phyloP scores from a whole-genome alignment of 2,329 filamentous ascomycete genomes.

The Alternaria novae-zelandiae region DNA sequence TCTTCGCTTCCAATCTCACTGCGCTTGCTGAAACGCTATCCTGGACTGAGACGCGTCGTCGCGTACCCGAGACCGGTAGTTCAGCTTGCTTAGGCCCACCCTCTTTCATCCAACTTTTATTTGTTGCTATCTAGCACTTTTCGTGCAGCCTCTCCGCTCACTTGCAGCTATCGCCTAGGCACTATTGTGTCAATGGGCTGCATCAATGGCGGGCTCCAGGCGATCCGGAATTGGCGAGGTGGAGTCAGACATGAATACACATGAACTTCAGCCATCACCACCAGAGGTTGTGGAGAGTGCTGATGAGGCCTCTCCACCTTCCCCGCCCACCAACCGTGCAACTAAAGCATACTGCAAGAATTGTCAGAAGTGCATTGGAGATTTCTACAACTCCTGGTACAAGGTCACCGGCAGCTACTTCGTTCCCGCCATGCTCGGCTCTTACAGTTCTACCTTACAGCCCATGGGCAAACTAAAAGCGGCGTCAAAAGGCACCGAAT shows the following conservation, averaged over 20 bases:
- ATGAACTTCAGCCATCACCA: conserved; percentile 18
- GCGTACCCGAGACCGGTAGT: not conserved
- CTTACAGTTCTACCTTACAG: conserved; percentile 40
- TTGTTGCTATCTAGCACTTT: not conserved
- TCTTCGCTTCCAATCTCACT: conserved; percentile 5
- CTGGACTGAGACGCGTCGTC: not conserved
- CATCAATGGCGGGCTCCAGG: not conserved
- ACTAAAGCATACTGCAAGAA: conserved; percentile 39
- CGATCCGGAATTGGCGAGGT: conserved; percentile 2
- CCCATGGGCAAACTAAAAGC: conserved; percentile 34
- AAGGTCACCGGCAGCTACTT: conserved; percentile 45
- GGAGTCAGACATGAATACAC: conserved; percentile 5
- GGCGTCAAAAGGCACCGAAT: conserved; percentile 36
- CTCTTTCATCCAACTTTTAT: not conserved
- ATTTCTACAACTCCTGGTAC: conserved; percentile 49
- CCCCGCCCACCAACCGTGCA: conserved; percentile 24
- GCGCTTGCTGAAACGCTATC: not conserved
- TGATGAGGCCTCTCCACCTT: conserved; percentile 18
- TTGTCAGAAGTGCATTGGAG: conserved; percentile 37
- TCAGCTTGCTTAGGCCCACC: not conserved
- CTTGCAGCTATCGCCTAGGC: not conserved
- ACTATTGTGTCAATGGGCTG: conserved; percentile 1
- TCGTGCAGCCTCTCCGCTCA: conserved; percentile 4
- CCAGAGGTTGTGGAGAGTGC: conserved; percentile 15
- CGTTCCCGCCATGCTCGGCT: conserved; percentile 42